Conservation (phyloP, 1,284 basidiomycete species). For the Hypsizygus ulmarius region DNA sequence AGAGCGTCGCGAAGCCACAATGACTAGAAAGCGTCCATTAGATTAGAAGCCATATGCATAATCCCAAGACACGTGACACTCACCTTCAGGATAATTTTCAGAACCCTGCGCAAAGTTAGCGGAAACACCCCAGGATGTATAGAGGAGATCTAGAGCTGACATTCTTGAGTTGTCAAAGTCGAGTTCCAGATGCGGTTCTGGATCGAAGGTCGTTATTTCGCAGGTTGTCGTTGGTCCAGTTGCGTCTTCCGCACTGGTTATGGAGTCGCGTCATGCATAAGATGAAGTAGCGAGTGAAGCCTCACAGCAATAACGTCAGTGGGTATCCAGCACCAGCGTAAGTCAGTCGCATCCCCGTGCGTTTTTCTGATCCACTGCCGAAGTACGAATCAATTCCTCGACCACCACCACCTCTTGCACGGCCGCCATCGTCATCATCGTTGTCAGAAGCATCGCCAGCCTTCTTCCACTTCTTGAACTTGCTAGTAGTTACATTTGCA, state of each 20-base stretch:
- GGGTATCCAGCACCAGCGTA: conserved; percentile 82
- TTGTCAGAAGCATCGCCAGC: conserved; percentile 51
- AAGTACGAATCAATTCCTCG: conserved; percentile 54
- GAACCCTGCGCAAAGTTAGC: conserved; percentile 44
- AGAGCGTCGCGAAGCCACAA: conserved; percentile 91
- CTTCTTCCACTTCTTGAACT: conserved; percentile 47
- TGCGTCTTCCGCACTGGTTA: conserved; percentile 74
- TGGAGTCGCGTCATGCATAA: conserved; percentile 8
- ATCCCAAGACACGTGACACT: conserved; percentile 11
- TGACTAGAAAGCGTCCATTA: conserved; percentile 48
- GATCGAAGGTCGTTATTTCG: conserved; percentile 83
- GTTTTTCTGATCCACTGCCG: conserved; percentile 49
- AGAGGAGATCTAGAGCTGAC: conserved; percentile 41
- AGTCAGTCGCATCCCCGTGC: conserved; percentile 82
- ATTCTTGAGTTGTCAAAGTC: conserved; percentile 70
- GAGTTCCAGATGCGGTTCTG: conserved; percentile 79
- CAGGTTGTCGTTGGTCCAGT: conserved; percentile 86
- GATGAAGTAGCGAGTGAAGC: conserved; percentile 15
- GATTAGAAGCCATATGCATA: not conserved
- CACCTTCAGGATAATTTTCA: conserved; percentile 88
- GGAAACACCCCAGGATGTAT: not conserved
- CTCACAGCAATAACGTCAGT: conserved; percentile 78
- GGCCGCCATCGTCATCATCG: conserved; percentile 32
- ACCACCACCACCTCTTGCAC: conserved; percentile 16
- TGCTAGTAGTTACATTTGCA: conserved; percentile 24